Evolutionary conservation across 192 early-diverging fungal genomes (phyloP).

Genomic region (Gamsiella multidivaricata): DNA sequence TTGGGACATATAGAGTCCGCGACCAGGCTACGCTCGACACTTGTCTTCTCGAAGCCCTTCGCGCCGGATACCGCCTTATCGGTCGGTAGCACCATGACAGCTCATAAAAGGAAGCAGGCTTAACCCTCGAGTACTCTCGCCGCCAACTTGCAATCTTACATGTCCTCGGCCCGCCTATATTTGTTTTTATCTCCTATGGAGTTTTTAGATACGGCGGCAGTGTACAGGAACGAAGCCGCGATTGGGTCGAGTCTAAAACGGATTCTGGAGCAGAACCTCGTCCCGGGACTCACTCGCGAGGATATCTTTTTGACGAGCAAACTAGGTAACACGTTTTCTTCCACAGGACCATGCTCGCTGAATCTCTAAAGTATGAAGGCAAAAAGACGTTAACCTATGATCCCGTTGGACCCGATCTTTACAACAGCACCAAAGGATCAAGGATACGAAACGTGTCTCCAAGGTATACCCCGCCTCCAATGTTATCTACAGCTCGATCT

Average conservation of each 20-base stretch:
- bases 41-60: conserved; percentile 53
- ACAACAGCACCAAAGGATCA: conserved; percentile 71
- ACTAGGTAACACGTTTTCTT: conserved; percentile 55
- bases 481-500: too few species aligned
- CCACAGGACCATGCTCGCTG: conserved; percentile 26
- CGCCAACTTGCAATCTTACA: too few species aligned
- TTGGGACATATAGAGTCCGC: conserved; percentile 60
- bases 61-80: conserved; percentile 56
- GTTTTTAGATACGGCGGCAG: conserved; percentile 75
- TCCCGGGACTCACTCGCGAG: conserved; percentile 59
- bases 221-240: conserved; percentile 71
- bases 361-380: too few species aligned
- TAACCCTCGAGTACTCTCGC: too few species aligned
- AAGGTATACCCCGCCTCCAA: too few species aligned
- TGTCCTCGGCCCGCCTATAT: neutral
- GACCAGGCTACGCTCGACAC: conserved; percentile 43
- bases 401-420: neutral
- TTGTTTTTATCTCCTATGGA: neutral
- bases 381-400: too few species aligned
- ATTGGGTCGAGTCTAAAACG: conserved; percentile 65
- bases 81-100: too few species aligned
- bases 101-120: too few species aligned
- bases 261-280: conserved; percentile 55
- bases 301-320: conserved; percentile 81
- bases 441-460: conserved; percentile 68